Conservation (phyloP, 1,284 basidiomycete genomes). For the Prillingera fragicola region DNA sequence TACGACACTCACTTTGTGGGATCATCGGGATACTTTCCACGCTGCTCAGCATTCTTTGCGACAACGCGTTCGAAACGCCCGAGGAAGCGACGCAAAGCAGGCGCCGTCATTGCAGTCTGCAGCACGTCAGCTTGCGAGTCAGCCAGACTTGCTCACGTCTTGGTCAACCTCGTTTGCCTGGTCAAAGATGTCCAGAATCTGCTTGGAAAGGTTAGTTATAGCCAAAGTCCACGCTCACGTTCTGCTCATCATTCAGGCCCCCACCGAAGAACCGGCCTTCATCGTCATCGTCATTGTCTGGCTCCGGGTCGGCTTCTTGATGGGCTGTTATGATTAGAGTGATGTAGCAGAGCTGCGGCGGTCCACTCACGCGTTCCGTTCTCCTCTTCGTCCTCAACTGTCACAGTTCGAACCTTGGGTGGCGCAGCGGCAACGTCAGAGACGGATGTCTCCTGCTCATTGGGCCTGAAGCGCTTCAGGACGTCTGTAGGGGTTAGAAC, state of each 20-base stretch:
- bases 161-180: slow-evolving; percentile 57
- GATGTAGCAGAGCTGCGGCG: not conserved
- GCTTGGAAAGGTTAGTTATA: slow-evolving; percentile 19
- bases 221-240: slow-evolving; percentile 58
- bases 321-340: not conserved
- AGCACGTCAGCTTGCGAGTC: slow-evolving; percentile 6
- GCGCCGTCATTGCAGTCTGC: slow-evolving; percentile 54
- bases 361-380: slow-evolving; percentile 55
- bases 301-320: slow-evolving; percentile 47
- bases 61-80: slow-evolving; percentile 79
- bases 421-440: not conserved
- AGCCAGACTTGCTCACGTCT: slow-evolving; percentile 53
- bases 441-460: not conserved
- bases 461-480: slow-evolving; percentile 12
- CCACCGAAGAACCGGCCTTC: slow-evolving; percentile 92
- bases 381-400: slow-evolving; percentile 54
- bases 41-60: slow-evolving; percentile 89
- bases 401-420: slow-evolving; percentile 35
- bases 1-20: slow-evolving; percentile 68
- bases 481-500: not conserved
- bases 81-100: slow-evolving; percentile 67
- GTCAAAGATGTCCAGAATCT: slow-evolving; percentile 70
- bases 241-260: slow-evolving; percentile 81
- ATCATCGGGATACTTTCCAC: slow-evolving; percentile 83
- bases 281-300: slow-evolving; percentile 83